A percentile compares a stretch with the other conserved stretches of the same genome.
Conservation (phyloP, 192 early-diverging fungal genomes). For the Coemansia sp. region DNA sequence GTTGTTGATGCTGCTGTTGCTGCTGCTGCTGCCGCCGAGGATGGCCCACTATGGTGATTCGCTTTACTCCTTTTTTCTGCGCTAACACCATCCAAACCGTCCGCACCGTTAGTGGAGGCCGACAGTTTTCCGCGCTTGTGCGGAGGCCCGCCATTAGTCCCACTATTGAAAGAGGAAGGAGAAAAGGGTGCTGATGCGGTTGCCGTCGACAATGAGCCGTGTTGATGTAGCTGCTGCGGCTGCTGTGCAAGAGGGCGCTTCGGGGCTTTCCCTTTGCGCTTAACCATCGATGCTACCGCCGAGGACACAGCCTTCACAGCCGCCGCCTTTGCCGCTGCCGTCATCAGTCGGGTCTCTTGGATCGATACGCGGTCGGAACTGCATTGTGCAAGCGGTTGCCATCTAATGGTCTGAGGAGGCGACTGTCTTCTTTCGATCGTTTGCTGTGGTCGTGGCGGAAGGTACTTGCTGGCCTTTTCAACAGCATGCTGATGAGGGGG, state of each 20-base stretch:
- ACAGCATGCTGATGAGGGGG: not conserved
- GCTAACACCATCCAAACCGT: not conserved
- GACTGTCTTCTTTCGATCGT: not conserved
- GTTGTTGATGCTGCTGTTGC: not conserved
- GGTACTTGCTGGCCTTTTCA: constrained; percentile 15
- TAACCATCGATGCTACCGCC: constrained; percentile 30
- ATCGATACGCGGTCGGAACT: constrained; percentile 35
- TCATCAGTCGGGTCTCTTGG: constrained; percentile 42
- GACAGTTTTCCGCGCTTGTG: constrained; percentile 24
- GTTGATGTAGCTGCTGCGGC: not conserved
- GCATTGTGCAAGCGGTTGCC: constrained; percentile 30
- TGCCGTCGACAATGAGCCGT: not conserved
- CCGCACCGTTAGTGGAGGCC: not conserved
- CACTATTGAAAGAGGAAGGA: constrained; percentile 3
- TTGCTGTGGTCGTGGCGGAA: not conserved
- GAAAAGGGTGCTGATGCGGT: not conserved
- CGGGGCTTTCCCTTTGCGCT: constrained; percentile 22
- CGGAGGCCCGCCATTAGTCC: constrained; percentile 4
- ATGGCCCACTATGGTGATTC: not conserved
- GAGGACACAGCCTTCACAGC: constrained; percentile 41
- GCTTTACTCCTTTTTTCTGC: not conserved
- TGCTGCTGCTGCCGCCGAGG: not conserved
- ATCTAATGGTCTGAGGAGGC: constrained; percentile 4
- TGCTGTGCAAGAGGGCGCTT: constrained; percentile 30
- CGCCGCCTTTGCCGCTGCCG: constrained; percentile 48